Evolutionary conservation across 1,284 basidiomycete species (phyloP).

Genomic region (Mixia osmundae): DNA sequence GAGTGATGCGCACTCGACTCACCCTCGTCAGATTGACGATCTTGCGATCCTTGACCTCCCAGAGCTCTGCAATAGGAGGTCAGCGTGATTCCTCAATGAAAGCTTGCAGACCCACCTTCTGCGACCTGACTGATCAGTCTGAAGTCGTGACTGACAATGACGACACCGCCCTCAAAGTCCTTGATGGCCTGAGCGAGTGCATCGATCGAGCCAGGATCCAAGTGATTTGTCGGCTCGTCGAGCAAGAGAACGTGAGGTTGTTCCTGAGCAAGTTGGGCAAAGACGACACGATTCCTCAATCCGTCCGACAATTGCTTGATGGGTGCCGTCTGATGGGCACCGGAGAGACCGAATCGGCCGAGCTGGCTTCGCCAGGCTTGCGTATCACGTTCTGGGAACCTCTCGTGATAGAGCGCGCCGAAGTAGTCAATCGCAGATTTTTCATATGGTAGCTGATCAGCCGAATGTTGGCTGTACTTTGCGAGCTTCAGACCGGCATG

Average conservation of each 20-base stretch:
- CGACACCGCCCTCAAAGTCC: slow-evolving; percentile 89
- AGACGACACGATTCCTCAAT: slow-evolving; percentile 68
- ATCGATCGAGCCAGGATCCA: slow-evolving; percentile 85
- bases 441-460: slow-evolving; percentile 92
- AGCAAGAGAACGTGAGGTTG: slow-evolving; percentile 25
- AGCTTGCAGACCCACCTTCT: no score
- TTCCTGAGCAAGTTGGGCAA: slow-evolving; percentile 45
- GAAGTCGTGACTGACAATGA: slow-evolving; percentile 94
- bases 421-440: slow-evolving; percentile 85
- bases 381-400: slow-evolving; percentile 84
- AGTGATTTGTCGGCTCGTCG: slow-evolving; percentile 75
- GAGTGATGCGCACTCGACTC: slow-evolving; percentile 1
- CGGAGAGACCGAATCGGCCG: slow-evolving; percentile 85
- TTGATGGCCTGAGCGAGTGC: slow-evolving; percentile 85
- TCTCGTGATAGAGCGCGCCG: slow-evolving; percentile 49
- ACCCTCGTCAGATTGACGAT: slow-evolving; percentile 76
- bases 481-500: slow-evolving; percentile 67
- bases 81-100: no score
- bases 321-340: slow-evolving; percentile 73
- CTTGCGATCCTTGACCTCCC: slow-evolving; percentile 90
- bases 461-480: slow-evolving; percentile 84
- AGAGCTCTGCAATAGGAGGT: slow-evolving; percentile 89
- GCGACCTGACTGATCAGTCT: slow-evolving; percentile 18
- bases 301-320: slow-evolving; percentile 92
- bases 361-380: slow-evolving; percentile 85